Evolutionary conservation across 1,139 yeast genomes (phyloP).

Genomic region (Meyerozyma guilliermondii): DNA sequence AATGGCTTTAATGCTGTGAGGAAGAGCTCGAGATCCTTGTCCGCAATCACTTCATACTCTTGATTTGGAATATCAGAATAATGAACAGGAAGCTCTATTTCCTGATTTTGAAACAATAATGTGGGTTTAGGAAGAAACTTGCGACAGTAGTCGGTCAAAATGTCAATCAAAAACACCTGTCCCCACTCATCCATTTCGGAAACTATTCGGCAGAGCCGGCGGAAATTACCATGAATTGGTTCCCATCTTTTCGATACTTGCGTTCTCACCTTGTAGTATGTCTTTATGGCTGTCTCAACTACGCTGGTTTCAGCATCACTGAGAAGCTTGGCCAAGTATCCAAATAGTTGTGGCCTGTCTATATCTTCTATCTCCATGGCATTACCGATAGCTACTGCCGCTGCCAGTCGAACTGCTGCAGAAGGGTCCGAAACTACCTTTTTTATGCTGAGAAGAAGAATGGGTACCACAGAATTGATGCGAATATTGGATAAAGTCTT

Average conservation of each 20-base stretch:
- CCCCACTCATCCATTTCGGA: conserved; percentile 70
- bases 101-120: conserved; percentile 19
- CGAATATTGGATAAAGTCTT: conserved; percentile 77
- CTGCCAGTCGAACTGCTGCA: conserved; percentile 72
- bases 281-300: conserved; percentile 61
- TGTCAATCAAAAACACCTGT: conserved; percentile 56
- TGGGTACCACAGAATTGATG: conserved; percentile 76
- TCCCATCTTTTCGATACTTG: conserved; percentile 43
- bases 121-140: conserved; percentile 52
- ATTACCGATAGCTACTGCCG: conserved; percentile 74
- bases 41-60: conserved; percentile 38
- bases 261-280: conserved; percentile 44
- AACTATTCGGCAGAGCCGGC: conserved; percentile 54
- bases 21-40: conserved; percentile 54
- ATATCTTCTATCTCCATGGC: conserved; percentile 40
- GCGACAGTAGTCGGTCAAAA: conserved; percentile 64
- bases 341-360: conserved; percentile 36
- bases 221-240: conserved; percentile 66
- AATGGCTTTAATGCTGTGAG: conserved; percentile 42
- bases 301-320: conserved; percentile 65
- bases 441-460: conserved; percentile 67
- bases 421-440: conserved; percentile 68
- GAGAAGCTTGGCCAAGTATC: conserved; percentile 47
- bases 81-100: conserved; percentile 36
- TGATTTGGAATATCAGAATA: conserved; percentile 25